Base-by-base conservation (phyloP, 352 stramenopile genomes). In the Phytophthora uliginosa region DNA sequence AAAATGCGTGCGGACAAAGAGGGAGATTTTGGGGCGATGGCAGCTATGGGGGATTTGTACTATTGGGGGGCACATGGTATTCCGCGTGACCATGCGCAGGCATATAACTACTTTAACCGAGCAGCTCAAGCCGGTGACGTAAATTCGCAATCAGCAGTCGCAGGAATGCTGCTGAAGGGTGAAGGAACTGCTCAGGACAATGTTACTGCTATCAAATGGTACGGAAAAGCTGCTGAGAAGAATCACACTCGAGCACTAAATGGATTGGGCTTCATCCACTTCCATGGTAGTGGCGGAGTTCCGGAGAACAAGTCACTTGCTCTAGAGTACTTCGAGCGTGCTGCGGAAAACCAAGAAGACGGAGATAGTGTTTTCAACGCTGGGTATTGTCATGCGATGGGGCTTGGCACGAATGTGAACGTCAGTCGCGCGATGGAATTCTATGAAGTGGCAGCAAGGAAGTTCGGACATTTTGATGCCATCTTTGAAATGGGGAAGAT, bases 361-460 rank as follows among this genome's bases (percentile, higher is more conserved):
- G 92, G 87, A 0, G 93, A 98, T 67, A 97, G 90, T n/a, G 59
- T 97, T 2, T 98, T 97, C 60, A 98, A 98, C 60, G 86, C 92
- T 1, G 93, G 88, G 0, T 94, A 95, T 71, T 97, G 91, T 58
- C 70, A 96, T 50, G 82, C 85, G 0, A 58, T 78, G 5, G 92
- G 90, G 3, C 75, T 92, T 12, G 92, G 92, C 1, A 89, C 88
- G 2, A 17, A 36, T 3, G 66, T 69, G 2, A 95, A 95, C 50
- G 34, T 87, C 7, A 85, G 70, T 40, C 72, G 76, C 31, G 91
- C 88, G 6, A 86, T 93, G 50, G 38, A 82, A 7, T 93, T 82
- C 38, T 96, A 94, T 55, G 67, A 83, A 2, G 40, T 76, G 4
- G 91, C 91, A 12, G 88, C 87, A 7, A 71, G 58, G 8, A 81